A percentile compares a stretch with the other conserved stretches of the same genome.
Conservation (phyloP, 352 stramenopile genomes). For the Halophytophthora batemanensis region DNA sequence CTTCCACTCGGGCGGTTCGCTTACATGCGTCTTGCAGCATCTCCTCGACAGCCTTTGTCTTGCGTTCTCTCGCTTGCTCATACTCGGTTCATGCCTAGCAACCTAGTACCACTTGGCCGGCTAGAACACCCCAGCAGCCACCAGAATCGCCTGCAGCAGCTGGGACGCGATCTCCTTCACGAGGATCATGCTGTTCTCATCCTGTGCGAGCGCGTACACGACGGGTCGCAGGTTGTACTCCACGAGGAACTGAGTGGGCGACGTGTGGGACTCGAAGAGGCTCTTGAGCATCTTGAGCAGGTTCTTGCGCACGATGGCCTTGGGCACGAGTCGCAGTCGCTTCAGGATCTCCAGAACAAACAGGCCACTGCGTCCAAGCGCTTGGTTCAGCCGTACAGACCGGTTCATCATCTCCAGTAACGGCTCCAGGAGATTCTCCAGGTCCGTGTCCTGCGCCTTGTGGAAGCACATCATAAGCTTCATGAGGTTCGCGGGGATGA, state of each 20-base stretch:
- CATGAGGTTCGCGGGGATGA: conserved; percentile 61
- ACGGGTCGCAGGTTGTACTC: conserved; percentile 87
- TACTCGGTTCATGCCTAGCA: not conserved
- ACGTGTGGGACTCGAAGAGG: conserved; percentile 86
- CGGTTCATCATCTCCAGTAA: conserved; percentile 77
- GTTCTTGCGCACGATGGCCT: conserved; percentile 89
- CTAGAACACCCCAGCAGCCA: conserved; percentile 62
- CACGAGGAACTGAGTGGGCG: conserved; percentile 81
- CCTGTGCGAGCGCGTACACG: conserved; percentile 76
- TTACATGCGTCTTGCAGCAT: conserved; percentile 11
- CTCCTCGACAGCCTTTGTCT: not conserved
- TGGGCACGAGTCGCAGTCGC: conserved; percentile 72
- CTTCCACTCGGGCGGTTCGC: conserved; percentile 16
- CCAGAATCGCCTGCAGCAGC: conserved; percentile 76
- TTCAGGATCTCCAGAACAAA: conserved; percentile 86
- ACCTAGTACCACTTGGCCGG: not conserved
- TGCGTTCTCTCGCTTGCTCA: not conserved
- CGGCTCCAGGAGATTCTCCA: conserved; percentile 80
- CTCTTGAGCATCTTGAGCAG: conserved; percentile 91
- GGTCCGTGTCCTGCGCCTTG: conserved; percentile 58
- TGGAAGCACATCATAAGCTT: conserved; percentile 74
- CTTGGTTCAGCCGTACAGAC: conserved; percentile 76
- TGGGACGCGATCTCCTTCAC: conserved; percentile 89
- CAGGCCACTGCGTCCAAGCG: conserved; percentile 77
- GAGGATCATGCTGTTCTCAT: conserved; percentile 88